Evolutionary conservation across 208 protist genomes (phyloP).

Genomic region (Angomonas deanei): DNA sequence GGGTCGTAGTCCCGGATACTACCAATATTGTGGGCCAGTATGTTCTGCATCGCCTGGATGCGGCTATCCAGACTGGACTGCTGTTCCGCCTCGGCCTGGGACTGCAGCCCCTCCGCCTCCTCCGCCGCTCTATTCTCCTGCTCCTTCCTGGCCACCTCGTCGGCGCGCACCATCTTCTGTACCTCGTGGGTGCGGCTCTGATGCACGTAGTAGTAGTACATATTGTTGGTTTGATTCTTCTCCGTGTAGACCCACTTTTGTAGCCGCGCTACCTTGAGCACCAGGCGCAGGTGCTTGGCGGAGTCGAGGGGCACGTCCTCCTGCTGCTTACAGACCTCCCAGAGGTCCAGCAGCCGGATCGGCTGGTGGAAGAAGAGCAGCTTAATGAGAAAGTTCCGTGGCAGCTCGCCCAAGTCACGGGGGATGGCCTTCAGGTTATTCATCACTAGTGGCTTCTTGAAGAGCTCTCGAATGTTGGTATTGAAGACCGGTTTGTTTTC

Average conservation of each 20-base stretch:
- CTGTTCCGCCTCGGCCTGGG: constrained; percentile 6
- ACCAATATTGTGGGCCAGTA: constrained; percentile 55
- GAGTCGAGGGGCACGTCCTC: constrained; percentile 87
- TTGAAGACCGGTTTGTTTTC: constrained; percentile 51
- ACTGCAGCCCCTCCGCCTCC: not conserved
- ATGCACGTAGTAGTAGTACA: constrained; percentile 88
- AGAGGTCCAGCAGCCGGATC: constrained; percentile 71
- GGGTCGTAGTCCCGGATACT: constrained; percentile 69
- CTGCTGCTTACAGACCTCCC: constrained; percentile 79
- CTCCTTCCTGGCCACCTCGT: constrained; percentile 51
- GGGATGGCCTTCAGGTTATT: constrained; percentile 87
- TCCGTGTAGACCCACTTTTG: constrained; percentile 87
- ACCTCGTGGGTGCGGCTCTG: constrained; percentile 72
- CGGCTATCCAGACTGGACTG: constrained; percentile 39
- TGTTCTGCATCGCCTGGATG: constrained; percentile 56
- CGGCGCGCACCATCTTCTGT: constrained; percentile 72
- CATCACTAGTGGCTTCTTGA: constrained; percentile 66
- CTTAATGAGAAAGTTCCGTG: constrained; percentile 81
- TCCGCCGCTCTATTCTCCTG: constrained; percentile 6
- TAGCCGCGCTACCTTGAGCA: constrained; percentile 82
- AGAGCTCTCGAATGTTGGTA: constrained; percentile 83
- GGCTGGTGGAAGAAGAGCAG: constrained; percentile 88
- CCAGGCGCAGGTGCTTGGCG: constrained; percentile 75
- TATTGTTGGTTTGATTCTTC: constrained; percentile 88
- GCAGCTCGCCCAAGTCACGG: constrained; percentile 83